A percentile compares a stretch with the other conserved stretches of the same genome.
These are phyloP conservation scores for Macrotyloma uniflorum DNA, from an alignment of 306 rosid genomes.

Conservation along the genomic window DNA sequence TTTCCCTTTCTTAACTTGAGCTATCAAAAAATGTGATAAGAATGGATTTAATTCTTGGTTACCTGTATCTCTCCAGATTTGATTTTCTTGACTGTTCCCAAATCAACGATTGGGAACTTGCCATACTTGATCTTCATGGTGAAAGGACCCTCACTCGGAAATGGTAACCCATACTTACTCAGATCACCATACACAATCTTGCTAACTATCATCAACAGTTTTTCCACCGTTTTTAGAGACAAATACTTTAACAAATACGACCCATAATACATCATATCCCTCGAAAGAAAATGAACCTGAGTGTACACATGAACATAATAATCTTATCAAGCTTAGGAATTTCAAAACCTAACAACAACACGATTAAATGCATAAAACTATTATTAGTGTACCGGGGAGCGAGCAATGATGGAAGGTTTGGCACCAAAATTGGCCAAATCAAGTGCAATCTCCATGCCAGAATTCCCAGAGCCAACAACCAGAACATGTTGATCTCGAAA, in stretches of 20 bases:
- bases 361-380: too few relatives aligned
- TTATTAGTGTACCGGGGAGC: constrained; percentile 60
- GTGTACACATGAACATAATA: neutral
- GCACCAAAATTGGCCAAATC: constrained; percentile 66
- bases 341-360: too few relatives aligned
- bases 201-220: constrained; percentile 47
- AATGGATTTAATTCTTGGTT: neutral
- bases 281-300: constrained; percentile 67
- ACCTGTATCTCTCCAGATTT: constrained; percentile 66
- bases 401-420: constrained; percentile 58
- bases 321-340: too few relatives aligned
- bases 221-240: constrained; percentile 50
- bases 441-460: constrained; percentile 75
- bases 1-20: neutral
- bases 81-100: constrained; percentile 59
- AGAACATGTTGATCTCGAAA: constrained; percentile 53
- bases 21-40: neutral
- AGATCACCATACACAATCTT: constrained; percentile 59
- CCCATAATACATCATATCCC: constrained; percentile 55
- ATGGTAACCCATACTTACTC: constrained; percentile 54
- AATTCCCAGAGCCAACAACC: constrained; percentile 81
- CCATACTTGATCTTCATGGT: constrained; percentile 63
- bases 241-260: constrained; percentile 45
- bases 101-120: constrained; percentile 62
- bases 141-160: constrained; percentile 68